A percentile compares a stretch with the other conserved stretches of the same genome.
These are phyloP conservation scores for Scorias spongiosa DNA, from an alignment of 2,329 filamentous ascomycete genomes.

Conservation along the genomic window DNA sequence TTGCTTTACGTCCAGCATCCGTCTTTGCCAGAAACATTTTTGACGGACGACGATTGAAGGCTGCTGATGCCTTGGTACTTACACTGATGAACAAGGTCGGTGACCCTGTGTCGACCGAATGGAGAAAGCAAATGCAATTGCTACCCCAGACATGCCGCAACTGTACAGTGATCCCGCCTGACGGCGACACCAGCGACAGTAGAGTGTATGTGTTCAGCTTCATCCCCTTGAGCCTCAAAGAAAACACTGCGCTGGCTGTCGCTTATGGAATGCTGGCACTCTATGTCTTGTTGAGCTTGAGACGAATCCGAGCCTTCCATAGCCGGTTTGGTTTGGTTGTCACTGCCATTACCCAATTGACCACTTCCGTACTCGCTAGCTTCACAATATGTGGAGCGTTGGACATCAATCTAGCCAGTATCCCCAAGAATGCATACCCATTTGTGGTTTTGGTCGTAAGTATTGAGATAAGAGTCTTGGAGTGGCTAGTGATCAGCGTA, in stretches of 20 bases:
- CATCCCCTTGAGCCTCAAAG: constrained; percentile 52
- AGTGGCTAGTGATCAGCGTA: constrained; percentile 35
- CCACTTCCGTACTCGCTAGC: constrained; percentile 59
- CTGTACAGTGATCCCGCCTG: constrained; percentile 51
- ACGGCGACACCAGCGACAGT: constrained; percentile 39
- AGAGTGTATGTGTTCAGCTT: constrained; percentile 68
- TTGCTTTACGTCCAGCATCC: constrained; percentile 61
- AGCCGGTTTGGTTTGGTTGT: constrained; percentile 58
- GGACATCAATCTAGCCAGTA: constrained; percentile 58
- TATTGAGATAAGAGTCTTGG: constrained; percentile 27
- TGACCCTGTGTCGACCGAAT: constrained; percentile 48
- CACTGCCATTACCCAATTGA: constrained; percentile 50
- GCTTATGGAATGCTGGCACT: constrained; percentile 49
- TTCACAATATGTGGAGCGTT: constrained; percentile 66
- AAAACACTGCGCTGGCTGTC: constrained; percentile 46
- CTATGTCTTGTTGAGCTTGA: constrained; percentile 53
- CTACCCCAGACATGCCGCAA: constrained; percentile 37
- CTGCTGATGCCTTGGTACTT: constrained; percentile 64
- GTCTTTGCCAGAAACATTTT: constrained; percentile 74
- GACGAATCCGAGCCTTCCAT: constrained; percentile 58
- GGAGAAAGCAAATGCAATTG: constrained; percentile 44
- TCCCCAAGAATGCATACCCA: constrained; percentile 60
- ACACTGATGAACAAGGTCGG: constrained; percentile 56
- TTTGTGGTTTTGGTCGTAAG: constrained; percentile 64
- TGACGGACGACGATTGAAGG: constrained; percentile 48